Conservation (phyloP, 768 basidiomycete genomes). For the Lactarius deliciosus region DNA sequence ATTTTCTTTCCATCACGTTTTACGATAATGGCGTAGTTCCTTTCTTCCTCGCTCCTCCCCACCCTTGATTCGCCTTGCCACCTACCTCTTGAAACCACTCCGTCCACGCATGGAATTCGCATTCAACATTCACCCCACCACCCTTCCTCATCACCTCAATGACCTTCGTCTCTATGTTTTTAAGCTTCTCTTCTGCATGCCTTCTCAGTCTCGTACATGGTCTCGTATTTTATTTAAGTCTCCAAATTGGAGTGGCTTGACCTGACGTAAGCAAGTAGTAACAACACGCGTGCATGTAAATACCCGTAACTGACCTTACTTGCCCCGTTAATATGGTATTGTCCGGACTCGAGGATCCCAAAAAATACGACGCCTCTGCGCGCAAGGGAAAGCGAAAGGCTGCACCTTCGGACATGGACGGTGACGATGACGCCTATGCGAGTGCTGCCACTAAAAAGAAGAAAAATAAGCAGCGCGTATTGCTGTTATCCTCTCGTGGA, state of each 20-base stretch:
- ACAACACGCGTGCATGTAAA: too few relatives aligned
- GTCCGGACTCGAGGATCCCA: constrained; percentile 61
- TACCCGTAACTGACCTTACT: too few relatives aligned
- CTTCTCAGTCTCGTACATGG: background rate
- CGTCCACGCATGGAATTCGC: constrained; percentile 11
- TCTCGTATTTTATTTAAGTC: background rate
- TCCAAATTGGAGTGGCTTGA: background rate
- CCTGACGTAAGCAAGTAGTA: constrained; percentile 32
- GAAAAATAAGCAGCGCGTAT: constrained; percentile 93
- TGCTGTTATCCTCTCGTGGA: constrained; percentile 90
- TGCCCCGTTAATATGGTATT: constrained; percentile 44
- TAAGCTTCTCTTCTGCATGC: background rate
- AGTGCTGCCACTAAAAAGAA: constrained; percentile 49
- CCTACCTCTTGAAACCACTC: constrained; percentile 14
- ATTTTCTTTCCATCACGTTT: constrained; percentile 5
- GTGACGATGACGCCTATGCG: constrained; percentile 39
- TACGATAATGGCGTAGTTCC: constrained; percentile 14
- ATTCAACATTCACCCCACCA: background rate
- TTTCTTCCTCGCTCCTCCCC: background rate
- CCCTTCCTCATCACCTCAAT: constrained; percentile 2
- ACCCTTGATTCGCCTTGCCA: background rate
- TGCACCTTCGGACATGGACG: constrained; percentile 60
- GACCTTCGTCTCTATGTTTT: background rate
- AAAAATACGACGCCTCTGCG: constrained; percentile 51
- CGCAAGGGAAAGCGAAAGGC: constrained; percentile 61